Base-by-base conservation (phyloP, 345 rosid genomes). In the Garcia nutans region DNA sequence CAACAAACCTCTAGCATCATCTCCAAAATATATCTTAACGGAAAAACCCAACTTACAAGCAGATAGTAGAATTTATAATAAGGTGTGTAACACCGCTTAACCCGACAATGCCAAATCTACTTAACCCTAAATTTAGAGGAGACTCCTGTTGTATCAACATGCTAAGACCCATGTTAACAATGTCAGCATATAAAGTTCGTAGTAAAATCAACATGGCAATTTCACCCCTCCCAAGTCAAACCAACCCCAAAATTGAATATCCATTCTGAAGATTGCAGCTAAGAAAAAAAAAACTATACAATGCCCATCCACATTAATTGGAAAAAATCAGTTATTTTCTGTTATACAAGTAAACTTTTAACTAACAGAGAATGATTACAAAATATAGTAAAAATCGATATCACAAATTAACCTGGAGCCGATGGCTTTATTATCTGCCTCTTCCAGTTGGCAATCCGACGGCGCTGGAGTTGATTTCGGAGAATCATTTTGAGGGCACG, bases 371-470 rank as follows among this genome's bases (percentile, higher is more conserved):
- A 64, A 8, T 7, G 11, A 42, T 6, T 33, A 64, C 17, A 37
- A 45, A 65, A 66, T 72, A 49, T n/a, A 26, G 63, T 74, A 49
- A 2, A 19, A 71, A 1, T 31, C 70, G 24, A 55, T 16, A 56
- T 62, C 13, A 20, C 47, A 73, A 10, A 24, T 65, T 33, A 44
- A 88, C 97, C 97, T 90, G 81, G 88, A 86, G 68, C 89, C 82
- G 26, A 78, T 49, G 26, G 76, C 76, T 73, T 76, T 86, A 76
- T 77, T 79, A 70, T 87, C 93, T 3, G 82, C 72, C 60, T 73
- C 76, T 56, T 89, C 93, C 22, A 19, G 70, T 3, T 10, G 49
- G 47, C 80, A 26, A 70, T 79, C 72, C 80, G 80, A 15, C 87
- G 85, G 33, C 78, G 71, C n/a, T 62, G 84, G 68, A 15, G 83